These are phyloP conservation scores for Alternaria viburni DNA, from an alignment of 2,329 filamentous ascomycete species.

Conservation along the genomic window DNA sequence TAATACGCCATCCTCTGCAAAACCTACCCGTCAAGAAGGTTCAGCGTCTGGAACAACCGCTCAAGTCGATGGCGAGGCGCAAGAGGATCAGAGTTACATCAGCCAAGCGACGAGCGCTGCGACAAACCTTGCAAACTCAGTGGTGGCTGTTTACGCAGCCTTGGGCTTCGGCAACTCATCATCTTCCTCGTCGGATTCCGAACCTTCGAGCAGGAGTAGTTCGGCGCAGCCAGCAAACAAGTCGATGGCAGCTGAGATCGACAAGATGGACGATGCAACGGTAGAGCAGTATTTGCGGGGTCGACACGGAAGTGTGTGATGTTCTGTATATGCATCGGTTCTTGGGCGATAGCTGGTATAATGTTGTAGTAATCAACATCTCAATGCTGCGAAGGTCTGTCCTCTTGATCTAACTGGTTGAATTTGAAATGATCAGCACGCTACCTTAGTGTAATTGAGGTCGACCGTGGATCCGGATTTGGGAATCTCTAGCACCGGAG, in stretches of 20 bases:
- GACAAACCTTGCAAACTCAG: constrained; percentile 29
- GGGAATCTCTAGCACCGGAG: background rate
- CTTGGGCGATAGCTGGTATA: background rate
- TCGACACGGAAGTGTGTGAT: constrained; percentile 20
- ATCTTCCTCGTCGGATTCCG: constrained; percentile 19
- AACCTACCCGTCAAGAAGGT: background rate
- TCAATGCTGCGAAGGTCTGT: background rate
- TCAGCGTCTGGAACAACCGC: background rate
- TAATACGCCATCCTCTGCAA: background rate
- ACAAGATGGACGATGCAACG: constrained; percentile 29
- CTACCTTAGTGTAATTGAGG: background rate
- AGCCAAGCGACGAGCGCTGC: constrained; percentile 17
- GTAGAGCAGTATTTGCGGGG: constrained; percentile 32
- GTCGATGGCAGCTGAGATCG: constrained; percentile 28
- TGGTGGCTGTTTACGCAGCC: constrained; percentile 34
- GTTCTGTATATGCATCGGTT: background rate
- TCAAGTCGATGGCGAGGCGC: background rate
- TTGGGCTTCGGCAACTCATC: constrained; percentile 44
- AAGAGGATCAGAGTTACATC: constrained; percentile 14
- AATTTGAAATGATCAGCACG: constrained; percentile 17
- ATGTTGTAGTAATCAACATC: background rate
- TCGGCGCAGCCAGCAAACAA: constrained; percentile 2
- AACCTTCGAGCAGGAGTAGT: background rate
- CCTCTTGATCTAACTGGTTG: background rate
- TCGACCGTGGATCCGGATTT: background rate